Percentiles rank a stretch among this genome's conserved stretches.
These are phyloP conservation scores for Umbelopsis ramanniana DNA, from an alignment of 192 early-diverging fungal genomes.

Conservation along the genomic window DNA sequence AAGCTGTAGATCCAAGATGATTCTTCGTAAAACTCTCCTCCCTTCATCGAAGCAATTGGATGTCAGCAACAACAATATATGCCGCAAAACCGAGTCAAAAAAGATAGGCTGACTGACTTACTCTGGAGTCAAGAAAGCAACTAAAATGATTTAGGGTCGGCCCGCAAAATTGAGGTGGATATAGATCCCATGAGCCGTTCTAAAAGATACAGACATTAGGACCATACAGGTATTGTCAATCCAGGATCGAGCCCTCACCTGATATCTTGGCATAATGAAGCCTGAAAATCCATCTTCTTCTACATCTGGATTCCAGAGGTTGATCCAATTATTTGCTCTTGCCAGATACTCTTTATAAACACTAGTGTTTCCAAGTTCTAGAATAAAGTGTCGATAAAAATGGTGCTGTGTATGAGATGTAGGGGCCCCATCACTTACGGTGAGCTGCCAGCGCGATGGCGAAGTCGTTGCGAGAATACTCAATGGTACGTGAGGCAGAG, in stretches of 20 bases:
- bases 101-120: neutral
- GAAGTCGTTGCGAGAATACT: conserved; percentile 44
- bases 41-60: neutral
- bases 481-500: conserved; percentile 32
- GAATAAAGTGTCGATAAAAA: neutral
- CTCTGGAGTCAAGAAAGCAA: neutral
- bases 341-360: conserved; percentile 18
- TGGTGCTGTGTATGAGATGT: neutral
- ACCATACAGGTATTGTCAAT: neutral
- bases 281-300: conserved; percentile 27
- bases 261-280: conserved; percentile 35
- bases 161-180: conserved; percentile 14
- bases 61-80: too few species aligned
- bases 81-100: neutral
- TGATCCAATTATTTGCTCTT: conserved; percentile 38
- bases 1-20: conserved; percentile 45
- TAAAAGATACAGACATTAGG: neutral
- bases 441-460: conserved; percentile 28
- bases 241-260: neutral
- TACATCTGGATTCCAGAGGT: conserved; percentile 37
- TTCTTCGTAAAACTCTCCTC: conserved; percentile 43
- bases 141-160: conserved; percentile 13
- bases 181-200: conserved; percentile 3
- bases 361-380: neutral
- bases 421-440: neutral